Evolutionary conservation across 73 alveolate species (phyloP), one percentile per base, ranked within the genome.

Genomic region (Breviolum minutum): DNA sequence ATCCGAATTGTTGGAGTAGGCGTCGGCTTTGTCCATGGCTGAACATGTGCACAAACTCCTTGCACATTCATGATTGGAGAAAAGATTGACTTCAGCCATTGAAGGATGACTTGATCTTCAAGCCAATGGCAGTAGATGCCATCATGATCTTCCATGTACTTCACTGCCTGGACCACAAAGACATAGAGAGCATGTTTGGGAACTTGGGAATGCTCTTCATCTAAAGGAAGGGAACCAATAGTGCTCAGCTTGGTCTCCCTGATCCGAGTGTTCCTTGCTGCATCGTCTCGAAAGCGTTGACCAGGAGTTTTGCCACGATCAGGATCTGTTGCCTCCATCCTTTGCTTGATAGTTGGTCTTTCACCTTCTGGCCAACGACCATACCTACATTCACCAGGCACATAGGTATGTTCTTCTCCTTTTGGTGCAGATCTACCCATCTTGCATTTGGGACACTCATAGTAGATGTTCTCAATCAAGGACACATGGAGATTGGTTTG

Each of bases 311-410:
- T 30, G 1, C 30, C 66, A 0, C 32, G 89, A 27, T 63, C n/a
- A 10, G 63, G 17, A 9, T 10, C 22, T 14, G 74, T 20, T 26
- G 54, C 32, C 22, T 0, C 40, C 0, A 27, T 13, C 71, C 14
- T 77, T 64, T 63, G 77, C 27, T 63, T 86, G 81, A 62, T 63
- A 20, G 68, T n/a, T 20, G 68, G 24, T 11, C 24, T 48, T 22
- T 71, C 29, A 7, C 63, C 26, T 6, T 22, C 48, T 5, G 74
- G 82, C 2, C 26, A 8, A 8, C 68, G 6, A 8, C 82, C 95
- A 63, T 63, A 54, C n/a, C 95, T 63, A 22, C 95, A 87, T 29
- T 87, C 95, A 0, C 95, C 48, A 0, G 95, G 95, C 0, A 87
- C 11, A 9, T 64, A 13, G 66, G 95, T 29, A 29, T 87, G 95